These are phyloP conservation scores for Aspergillus sergii DNA, from an alignment of 2,329 filamentous ascomycete species.

Conservation along the genomic window DNA sequence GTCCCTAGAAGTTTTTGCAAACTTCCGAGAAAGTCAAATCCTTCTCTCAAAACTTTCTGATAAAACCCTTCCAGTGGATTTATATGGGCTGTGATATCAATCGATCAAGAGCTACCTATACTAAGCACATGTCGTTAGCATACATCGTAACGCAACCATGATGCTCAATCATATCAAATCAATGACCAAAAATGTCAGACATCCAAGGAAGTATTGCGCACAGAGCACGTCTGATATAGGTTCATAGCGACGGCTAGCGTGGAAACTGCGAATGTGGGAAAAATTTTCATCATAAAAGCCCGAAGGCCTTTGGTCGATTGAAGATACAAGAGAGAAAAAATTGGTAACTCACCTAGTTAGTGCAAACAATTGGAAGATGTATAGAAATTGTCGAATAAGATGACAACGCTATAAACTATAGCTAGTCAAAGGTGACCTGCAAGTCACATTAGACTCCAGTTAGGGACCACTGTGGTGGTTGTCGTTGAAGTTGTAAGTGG, in stretches of 20 bases:
- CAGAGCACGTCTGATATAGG: constrained; percentile 38
- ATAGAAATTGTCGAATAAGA: background rate
- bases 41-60: background rate
- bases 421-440: background rate
- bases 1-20: background rate
- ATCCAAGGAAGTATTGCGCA: constrained; percentile 44
- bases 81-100: background rate
- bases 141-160: background rate
- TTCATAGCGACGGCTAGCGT: constrained; percentile 42
- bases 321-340: constrained; percentile 12
- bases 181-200: constrained; percentile 27
- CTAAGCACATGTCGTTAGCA: background rate
- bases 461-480: background rate
- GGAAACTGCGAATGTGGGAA: constrained; percentile 48
- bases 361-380: background rate
- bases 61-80: background rate
- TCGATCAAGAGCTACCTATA: background rate
- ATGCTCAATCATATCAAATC: background rate
- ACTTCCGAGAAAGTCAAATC: background rate
- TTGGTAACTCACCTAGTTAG: constrained; percentile 27
- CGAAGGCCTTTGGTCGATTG: constrained; percentile 24
- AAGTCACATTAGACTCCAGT: constrained; percentile 14
- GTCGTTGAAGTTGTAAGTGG: constrained; percentile 14
- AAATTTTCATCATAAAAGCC: constrained; percentile 44
- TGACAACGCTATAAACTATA: constrained; percentile 1